Evolutionary conservation across 495 filamentous ascomycete genomes (phyloP).

Genomic region (Diplogelasinospora grovesii): DNA sequence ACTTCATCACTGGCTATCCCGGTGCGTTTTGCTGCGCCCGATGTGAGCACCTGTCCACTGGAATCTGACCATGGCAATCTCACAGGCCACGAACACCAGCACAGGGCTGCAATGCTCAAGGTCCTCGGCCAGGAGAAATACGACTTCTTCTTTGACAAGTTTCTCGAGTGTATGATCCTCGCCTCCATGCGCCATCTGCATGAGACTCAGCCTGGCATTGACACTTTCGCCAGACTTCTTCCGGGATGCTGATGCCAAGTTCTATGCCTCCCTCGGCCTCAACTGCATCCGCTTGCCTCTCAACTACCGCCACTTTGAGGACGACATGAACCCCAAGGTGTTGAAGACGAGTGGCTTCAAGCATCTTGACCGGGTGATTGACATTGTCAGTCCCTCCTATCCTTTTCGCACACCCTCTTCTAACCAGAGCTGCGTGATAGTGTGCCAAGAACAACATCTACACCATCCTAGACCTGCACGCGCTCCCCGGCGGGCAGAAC

Average conservation of each 20-base stretch:
- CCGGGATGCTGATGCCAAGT: constrained; percentile 53
- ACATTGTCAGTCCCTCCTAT: too few relatives aligned
- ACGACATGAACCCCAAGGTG: constrained; percentile 55
- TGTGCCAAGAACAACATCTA: constrained; percentile 54
- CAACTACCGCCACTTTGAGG: constrained; percentile 60
- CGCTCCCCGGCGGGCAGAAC: constrained; percentile 59
- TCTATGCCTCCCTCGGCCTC: constrained; percentile 49
- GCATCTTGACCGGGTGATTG: constrained; percentile 52
- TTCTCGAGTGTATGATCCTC: too few relatives aligned
- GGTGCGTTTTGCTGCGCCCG: too few relatives aligned
- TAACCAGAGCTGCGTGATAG: too few relatives aligned
- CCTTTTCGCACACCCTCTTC: too few relatives aligned
- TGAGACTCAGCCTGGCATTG: too few relatives aligned
- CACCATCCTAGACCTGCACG: constrained; percentile 58
- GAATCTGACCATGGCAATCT: too few relatives aligned
- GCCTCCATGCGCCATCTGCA: too few relatives aligned
- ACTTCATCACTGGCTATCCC: constrained; percentile 64
- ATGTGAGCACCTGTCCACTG: too few relatives aligned
- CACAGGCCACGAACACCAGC: constrained; percentile 52
- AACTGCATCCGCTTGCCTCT: constrained; percentile 61
- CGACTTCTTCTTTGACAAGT: constrained; percentile 41
- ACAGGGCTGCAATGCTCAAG: constrained; percentile 47
- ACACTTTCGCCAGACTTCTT: constrained; percentile 62
- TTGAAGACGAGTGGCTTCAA: constrained; percentile 53
- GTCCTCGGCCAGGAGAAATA: constrained; percentile 47